Evolutionary conservation across 2,329 filamentous ascomycete species (phyloP).

Genomic region (Aspergillus nomiae): DNA sequence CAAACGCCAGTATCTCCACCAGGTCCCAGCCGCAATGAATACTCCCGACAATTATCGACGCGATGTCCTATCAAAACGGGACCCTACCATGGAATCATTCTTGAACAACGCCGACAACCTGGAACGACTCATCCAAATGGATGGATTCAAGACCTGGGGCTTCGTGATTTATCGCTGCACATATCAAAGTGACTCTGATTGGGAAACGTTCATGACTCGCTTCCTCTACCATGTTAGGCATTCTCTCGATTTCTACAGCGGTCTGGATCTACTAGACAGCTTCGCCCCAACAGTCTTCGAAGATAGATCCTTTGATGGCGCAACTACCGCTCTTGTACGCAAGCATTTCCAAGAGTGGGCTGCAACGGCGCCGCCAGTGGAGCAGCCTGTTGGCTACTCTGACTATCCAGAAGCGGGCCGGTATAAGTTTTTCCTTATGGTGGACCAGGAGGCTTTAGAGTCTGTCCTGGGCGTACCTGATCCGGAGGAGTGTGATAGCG

Average conservation of each 20-base stretch:
- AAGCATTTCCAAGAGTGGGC: constrained; percentile 15
- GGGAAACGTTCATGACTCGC: constrained; percentile 11
- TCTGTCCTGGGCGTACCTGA: constrained; percentile 10
- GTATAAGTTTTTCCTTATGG: constrained; percentile 21
- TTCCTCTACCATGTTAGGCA: constrained; percentile 4
- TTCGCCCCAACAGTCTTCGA: constrained; percentile 20
- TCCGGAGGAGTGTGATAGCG: background rate
- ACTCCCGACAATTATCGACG: background rate
- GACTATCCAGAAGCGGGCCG: constrained; percentile 1
- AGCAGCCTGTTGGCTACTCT: background rate
- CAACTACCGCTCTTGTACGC: constrained; percentile 14
- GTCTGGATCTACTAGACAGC: constrained; percentile 14
- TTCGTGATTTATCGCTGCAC: constrained; percentile 15
- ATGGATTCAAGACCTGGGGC: constrained; percentile 10
- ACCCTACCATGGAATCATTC: background rate
- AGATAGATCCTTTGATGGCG: constrained; percentile 17
- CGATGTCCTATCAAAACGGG: background rate
- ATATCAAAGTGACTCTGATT: constrained; percentile 11
- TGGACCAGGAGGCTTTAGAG: constrained; percentile 19
- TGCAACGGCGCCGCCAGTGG: constrained; percentile 6
- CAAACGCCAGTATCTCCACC: background rate
- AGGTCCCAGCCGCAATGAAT: background rate
- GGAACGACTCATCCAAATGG: constrained; percentile 43
- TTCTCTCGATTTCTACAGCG: constrained; percentile 6
- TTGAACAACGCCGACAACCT: background rate